Evolutionary conservation across 345 rosid genomes (phyloP), one percentile per base, ranked within the genome.

Genomic region (Geranium brycei): DNA sequence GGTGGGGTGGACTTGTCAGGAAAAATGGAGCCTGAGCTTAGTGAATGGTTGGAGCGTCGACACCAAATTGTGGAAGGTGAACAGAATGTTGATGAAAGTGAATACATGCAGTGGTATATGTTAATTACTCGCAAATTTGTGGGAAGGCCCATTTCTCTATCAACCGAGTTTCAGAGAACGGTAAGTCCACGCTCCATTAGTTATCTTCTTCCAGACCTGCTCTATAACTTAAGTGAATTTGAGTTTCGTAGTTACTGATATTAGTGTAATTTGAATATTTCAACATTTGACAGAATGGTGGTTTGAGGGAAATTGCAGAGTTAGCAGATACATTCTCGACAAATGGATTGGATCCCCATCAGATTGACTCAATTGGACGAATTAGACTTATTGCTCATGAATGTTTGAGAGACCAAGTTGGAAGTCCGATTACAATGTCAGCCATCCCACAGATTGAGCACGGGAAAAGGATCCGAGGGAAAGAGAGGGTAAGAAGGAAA

Each of bases 1-100:
- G 96, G 99, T 64, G 99, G 99, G 62, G 86, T 93, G 5, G 95
- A 93, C 82, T 79, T 93, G 72, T 83, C 96, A 17, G 86, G 74
- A 19, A 93, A 93, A 80, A 93, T 89, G 99, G 96, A 87, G 69
- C 53, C 81, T 2, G 97, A 90, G 80, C 89, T 90, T 68, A 85
- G 65, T 69, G 99, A 90, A 80, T 93, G 99, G 99, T 70, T 74
- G 28, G 82, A 85, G 66, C 91, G 95, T 30, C 73, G 71, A 61
- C 83, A 77, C 58, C 74, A 73, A 66, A 80, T 86, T 64, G 87
- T 86, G 51, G 83, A 80, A 53, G 78, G 88, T 74, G 91, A 80
- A 70, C 81, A 79, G 56, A 81, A 75, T 57, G 76, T 71, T 32
- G 95, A 88, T 69, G 97, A 88, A 75, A 71, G 72, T 14, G 95